Base-by-base conservation (phyloP, 176 grass and related monocot genomes). In the Musa beccarii region DNA sequence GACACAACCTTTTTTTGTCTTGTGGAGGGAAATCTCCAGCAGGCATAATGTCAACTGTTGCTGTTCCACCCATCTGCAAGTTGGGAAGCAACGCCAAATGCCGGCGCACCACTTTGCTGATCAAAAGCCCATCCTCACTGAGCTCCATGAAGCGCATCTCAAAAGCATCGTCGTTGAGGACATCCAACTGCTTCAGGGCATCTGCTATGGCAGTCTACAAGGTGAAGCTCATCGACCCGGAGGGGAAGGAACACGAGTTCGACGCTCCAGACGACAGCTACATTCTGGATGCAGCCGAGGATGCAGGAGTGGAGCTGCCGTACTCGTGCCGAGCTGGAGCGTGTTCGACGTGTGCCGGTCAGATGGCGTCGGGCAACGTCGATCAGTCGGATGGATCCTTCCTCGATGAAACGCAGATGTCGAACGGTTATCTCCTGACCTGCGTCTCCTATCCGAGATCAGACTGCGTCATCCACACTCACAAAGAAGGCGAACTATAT, bases 281-380 rank as follows among this genome's bases (percentile, higher is more conserved):
- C 68, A 70, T 70, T 70, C 49, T 70, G 15, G 68, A 70, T 51
- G 12, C 68, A n/a, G 68, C 68, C 5, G 68, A 70, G 68, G 2
- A 8, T 52, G 68, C 68, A 7, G 68, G 68, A n/a, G 34, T 70
- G 10, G 68, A 70, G 49, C 68, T 70, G 34, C 68, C 68, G 4
- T 70, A 52, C 68, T 70, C 68, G 2, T 70, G 68, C 68, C 68
- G 68, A 21, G 68, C 68, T 22, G 68, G 68, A 51, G 68, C 68
- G 4, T 70, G 68, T 51, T 70, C 68, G 1, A 70, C 68, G 0
- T 70, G 68, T n/a, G 68, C 68, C 52, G 68, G 68, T 20, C 68
- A 51, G 13, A 52, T 70, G 68, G 68, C 22, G 5, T 51, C 68
- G 10, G 68, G 68, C 8, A 51, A 20, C 8, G 68, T 70, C 2